Evolutionary conservation across 768 basidiomycete species (phyloP).

Genomic region (Amanita inopinata): DNA sequence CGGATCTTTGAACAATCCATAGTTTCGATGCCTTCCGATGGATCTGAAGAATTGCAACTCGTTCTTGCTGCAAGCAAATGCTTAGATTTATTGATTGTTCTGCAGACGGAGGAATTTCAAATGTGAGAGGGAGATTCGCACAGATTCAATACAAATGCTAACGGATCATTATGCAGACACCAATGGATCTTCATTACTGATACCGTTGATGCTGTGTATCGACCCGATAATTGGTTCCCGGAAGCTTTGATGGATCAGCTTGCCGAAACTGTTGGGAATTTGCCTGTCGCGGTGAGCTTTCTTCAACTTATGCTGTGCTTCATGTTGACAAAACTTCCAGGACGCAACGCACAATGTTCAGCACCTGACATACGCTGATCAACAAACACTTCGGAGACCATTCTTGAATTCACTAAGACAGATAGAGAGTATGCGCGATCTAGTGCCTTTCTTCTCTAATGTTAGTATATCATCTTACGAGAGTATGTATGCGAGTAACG

Average conservation of each 20-base stretch:
- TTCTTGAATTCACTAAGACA: slow-evolving; percentile 58
- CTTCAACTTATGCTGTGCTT: slow-evolving; percentile 3
- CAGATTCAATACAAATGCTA: background rate
- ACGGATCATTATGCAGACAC: slow-evolving; percentile 40
- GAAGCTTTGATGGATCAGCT: slow-evolving; percentile 88
- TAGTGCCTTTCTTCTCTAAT: slow-evolving; percentile 85
- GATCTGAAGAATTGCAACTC: slow-evolving; percentile 75
- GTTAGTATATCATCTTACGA: slow-evolving; percentile 88
- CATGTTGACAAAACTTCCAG: slow-evolving; percentile 2
- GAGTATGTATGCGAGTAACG: slow-evolving; percentile 75
- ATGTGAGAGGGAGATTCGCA: slow-evolving; percentile 42
- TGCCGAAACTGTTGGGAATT: slow-evolving; percentile 68
- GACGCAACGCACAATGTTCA: background rate
- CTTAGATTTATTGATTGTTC: slow-evolving; percentile 80
- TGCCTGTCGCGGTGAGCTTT: slow-evolving; percentile 39
- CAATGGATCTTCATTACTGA: slow-evolving; percentile 99
- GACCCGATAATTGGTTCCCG: slow-evolving; percentile 73
- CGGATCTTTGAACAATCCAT: slow-evolving; percentile 84
- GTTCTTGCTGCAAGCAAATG: slow-evolving; percentile 90
- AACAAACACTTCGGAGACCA: slow-evolving; percentile 58
- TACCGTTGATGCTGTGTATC: slow-evolving; percentile 90
- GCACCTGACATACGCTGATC: slow-evolving; percentile 21
- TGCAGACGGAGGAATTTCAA: slow-evolving; percentile 97
- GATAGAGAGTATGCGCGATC: slow-evolving; percentile 76
- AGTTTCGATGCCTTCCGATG: slow-evolving; percentile 61